Evolutionary conservation across 2,329 filamentous ascomycete species (phyloP), one percentile per base, ranked within the genome.

Genomic region (Venturia asperata): DNA sequence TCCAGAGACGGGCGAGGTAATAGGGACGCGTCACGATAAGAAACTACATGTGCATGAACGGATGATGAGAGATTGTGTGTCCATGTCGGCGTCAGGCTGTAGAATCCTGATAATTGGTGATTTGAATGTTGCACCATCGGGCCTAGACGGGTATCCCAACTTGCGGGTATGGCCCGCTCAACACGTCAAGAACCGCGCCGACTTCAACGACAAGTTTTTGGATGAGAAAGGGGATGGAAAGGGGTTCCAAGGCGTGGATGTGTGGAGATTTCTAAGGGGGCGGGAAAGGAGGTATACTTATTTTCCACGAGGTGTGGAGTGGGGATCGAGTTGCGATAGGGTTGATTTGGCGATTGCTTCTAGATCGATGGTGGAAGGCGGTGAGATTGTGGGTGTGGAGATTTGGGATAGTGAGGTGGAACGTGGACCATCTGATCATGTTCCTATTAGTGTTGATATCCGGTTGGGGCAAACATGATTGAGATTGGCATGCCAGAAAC

Each of bases 371-470:
- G 75, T 76, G 64, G 75, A 80, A 34, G 73, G 73, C 43, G 72
- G 73, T 5, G 69, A 71, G 62, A 66, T 81, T 5, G 70, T 65
- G 17, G 71, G 69, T 17, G 76, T 74, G 58, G 78, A 75, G 4
- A 80, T 81, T 19, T 71, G 77, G 65, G 77, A 78, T 37, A 77
- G 71, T 30, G 68, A 73, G 19, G 70, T 67, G 66, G 82, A 83
- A 67, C 74, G 82, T 47, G 81, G 80, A 0, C 75, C 78, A 1
- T 83, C 81, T 70, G 82, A 84, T 72, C 82, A 84, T 73, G 80
- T 82, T 19, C 81, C 82, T 0, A 69, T 85, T 6, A 82, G 76
- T 75, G 76, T 78, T 21, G 72, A 65, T 42, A 5, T 71, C 71
- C 47, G 47, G 27, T 49, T 49, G n/a, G 45, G 10, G 1, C 9